Evolutionary conservation across 129 eudicot species (phyloP), one percentile per base, ranked within the genome.

Genomic region (Erigeron canadensis): DNA sequence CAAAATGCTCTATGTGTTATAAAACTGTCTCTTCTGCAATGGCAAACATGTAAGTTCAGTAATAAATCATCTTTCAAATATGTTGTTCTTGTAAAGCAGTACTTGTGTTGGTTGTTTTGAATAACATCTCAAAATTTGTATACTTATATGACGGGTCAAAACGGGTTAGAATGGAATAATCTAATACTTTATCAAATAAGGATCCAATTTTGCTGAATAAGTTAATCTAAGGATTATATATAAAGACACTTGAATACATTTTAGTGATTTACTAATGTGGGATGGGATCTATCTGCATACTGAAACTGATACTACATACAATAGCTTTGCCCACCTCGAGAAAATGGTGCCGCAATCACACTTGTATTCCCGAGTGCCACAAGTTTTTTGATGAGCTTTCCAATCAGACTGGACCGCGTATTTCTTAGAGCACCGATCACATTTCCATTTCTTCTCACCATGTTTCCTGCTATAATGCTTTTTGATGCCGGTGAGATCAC

Each of bases 1-100:
- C 95, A 87, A 67, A 87, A 87, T 7, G 89, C 89, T 68, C 95
- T 87, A 62, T 87, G 95, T 43, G 87, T 85, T 61, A 87, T 82
- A 42, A 87, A 87, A 58, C 89, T 87, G 69, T 87, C 95, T 78
- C 89, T 82, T 85, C 95, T 87, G 87, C 72, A 56, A 42, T 17
- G 37, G 10, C 39, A 19, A 72, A 37, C 38, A 63, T 61, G 61
- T 40, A 8, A 8, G 23, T 22, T 21, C 62, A 45, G 8, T 63
- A 63, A 15, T 63, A 69, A 19, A 22, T 28, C 8, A 21, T 0
- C 44, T 38, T 67, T 8, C 42, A 13, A 15, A 15, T 8, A 3
- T 13, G 2, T 12, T 43, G 3, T 65, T 5, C 13, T 28, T 34
- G 19, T n/a, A 13, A 23, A 34, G 41, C 10, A 15, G 37, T 3